Percentiles rank a stretch among this genome's conserved stretches.
Evolutionary conservation across 2,329 filamentous ascomycete species (phyloP).

Genomic region (Metarhizium album): DNA sequence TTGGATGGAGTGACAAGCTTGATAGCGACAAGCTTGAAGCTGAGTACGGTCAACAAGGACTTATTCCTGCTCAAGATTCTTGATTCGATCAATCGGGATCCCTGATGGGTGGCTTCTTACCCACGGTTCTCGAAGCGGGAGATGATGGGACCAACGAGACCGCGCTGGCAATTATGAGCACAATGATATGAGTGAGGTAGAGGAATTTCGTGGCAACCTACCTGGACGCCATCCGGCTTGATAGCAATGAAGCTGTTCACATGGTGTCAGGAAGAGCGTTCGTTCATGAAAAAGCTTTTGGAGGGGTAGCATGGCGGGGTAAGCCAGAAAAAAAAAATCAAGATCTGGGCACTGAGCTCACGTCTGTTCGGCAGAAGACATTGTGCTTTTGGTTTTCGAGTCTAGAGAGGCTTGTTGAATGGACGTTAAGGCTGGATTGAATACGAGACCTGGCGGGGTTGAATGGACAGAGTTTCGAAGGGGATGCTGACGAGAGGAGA

Average conservation of each 20-base stretch:
- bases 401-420: conserved; percentile 17
- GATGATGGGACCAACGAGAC: conserved; percentile 96
- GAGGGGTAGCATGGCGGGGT: conserved; percentile 23
- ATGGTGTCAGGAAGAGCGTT: conserved; percentile 14
- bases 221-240: conserved; percentile 99
- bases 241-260: conserved; percentile 89
- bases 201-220: conserved; percentile 31
- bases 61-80: background rate
- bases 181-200: background rate
- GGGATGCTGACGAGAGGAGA: conserved; percentile 8
- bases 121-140: conserved; percentile 94
- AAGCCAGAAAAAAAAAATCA: conserved; percentile 2
- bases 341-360: conserved; percentile 34
- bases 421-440: conserved; percentile 13
- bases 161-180: conserved; percentile 52
- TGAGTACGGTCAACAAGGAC: conserved; percentile 1
- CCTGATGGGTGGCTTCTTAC: conserved; percentile 34
- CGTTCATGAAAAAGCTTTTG: conserved; percentile 6
- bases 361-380: conserved; percentile 77
- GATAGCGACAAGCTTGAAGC: conserved; percentile 93
- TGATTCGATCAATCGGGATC: background rate
- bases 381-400: conserved; percentile 32
- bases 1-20: conserved; percentile 85
- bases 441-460: conserved; percentile 16
- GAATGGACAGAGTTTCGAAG: conserved; percentile 18